phyloP scores from a whole-genome alignment of 2,329 filamentous ascomycete genomes.

The Neofusicoccum ribis region DNA sequence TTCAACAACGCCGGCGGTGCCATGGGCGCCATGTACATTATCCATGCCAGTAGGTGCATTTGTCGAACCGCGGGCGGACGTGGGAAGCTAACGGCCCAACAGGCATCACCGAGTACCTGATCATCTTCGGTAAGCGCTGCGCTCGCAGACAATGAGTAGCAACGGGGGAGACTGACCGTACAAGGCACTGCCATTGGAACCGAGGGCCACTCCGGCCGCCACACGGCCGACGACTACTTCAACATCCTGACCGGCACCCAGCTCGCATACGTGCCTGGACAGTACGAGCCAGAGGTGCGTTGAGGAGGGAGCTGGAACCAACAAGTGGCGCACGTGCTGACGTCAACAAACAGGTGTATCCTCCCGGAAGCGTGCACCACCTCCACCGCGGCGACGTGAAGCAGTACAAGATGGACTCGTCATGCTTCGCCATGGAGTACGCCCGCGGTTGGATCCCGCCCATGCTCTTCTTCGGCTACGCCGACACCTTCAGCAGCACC shows the following conservation, averaged over 20 bases:
- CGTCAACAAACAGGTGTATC: constrained; percentile 53
- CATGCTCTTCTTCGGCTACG: constrained; percentile 88
- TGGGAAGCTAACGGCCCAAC: not conserved
- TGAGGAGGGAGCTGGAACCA: not conserved
- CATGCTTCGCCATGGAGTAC: constrained; percentile 81
- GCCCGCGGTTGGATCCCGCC: constrained; percentile 87
- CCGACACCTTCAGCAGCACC: constrained; percentile 77
- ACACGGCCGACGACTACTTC: constrained; percentile 94
- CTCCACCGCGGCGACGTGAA: constrained; percentile 69
- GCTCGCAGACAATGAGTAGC: not conserved
- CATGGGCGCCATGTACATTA: constrained; percentile 89
- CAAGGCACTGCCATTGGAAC: constrained; percentile 73
- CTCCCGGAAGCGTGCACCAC: constrained; percentile 69
- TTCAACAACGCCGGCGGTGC: constrained; percentile 91
- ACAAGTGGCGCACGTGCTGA: not conserved
- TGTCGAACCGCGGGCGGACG: not conserved
- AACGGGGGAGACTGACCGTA: not conserved
- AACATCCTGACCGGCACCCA: constrained; percentile 81
- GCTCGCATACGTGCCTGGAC: constrained; percentile 69
- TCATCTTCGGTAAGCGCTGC: constrained; percentile 65
- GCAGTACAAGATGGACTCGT: constrained; percentile 79
- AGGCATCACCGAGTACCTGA: constrained; percentile 84
- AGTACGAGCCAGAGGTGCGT: constrained; percentile 60
- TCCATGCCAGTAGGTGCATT: constrained; percentile 70
- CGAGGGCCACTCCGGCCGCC: constrained; percentile 83